Conservation (phyloP, 768 basidiomycete genomes). For the Rickenella mellea region DNA sequence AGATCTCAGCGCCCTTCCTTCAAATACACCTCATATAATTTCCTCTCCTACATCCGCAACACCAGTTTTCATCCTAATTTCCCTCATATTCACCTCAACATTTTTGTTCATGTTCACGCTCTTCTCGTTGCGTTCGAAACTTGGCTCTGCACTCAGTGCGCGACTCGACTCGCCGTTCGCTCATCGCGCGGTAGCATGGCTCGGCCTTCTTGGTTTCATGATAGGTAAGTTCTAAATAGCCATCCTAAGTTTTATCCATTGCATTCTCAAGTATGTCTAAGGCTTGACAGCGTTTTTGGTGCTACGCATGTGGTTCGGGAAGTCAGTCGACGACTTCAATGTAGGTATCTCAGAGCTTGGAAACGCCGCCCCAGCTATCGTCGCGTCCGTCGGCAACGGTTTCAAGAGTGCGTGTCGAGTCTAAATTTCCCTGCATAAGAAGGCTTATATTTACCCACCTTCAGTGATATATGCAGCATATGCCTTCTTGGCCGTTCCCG, state of each 20-base stretch:
- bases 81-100: constrained; percentile 42
- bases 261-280: constrained; percentile 15
- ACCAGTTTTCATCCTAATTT: constrained; percentile 54
- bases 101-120: constrained; percentile 62
- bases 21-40: constrained; percentile 43
- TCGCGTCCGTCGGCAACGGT: constrained; percentile 57
- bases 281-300: constrained; percentile 64
- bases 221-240: constrained; percentile 36
- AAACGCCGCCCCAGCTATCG: constrained; percentile 42
- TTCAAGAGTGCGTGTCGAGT: constrained; percentile 53
- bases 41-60: constrained; percentile 53
- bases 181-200: constrained; percentile 58
- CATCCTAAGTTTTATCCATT: constrained; percentile 1
- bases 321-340: constrained; percentile 74
- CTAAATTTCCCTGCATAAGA: neutral
- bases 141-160: constrained; percentile 41
- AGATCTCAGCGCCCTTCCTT: constrained; percentile 62
- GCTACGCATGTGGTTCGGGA: constrained; percentile 74
- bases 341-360: constrained; percentile 44
- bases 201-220: constrained; percentile 69
- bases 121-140: constrained; percentile 56
- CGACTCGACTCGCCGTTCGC: constrained; percentile 46
- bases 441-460: neutral
- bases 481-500: constrained; percentile 61
- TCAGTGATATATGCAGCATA: constrained; percentile 76